Evolutionary conservation across 1,284 basidiomycete species (phyloP).

Genomic region (Xerocomus cyaneibrunnescens): DNA sequence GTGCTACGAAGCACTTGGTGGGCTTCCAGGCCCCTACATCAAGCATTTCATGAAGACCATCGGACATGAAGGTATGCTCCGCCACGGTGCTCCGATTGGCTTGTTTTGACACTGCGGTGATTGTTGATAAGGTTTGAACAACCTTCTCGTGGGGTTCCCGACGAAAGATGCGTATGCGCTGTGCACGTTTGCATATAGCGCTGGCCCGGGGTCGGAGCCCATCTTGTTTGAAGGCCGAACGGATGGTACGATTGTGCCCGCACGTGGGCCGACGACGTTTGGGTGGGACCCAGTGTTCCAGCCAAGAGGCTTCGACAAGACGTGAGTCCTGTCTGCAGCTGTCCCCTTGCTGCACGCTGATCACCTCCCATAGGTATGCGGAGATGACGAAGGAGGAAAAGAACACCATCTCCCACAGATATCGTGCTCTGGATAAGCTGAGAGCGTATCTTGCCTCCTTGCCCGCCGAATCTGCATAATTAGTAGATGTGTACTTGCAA

Average conservation of each 20-base stretch:
- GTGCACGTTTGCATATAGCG: constrained; percentile 94
- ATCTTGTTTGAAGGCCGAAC: constrained; percentile 93
- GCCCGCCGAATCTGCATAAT: neutral
- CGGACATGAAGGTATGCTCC: constrained; percentile 60
- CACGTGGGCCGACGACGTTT: constrained; percentile 76
- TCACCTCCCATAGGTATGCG: constrained; percentile 68
- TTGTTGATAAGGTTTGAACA: constrained; percentile 68
- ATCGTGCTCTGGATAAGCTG: constrained; percentile 83
- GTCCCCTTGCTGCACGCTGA: constrained; percentile 7
- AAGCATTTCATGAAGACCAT: constrained; percentile 84
- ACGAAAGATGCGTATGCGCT: constrained; percentile 84
- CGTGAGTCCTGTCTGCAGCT: constrained; percentile 49
- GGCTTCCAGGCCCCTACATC: constrained; percentile 96
- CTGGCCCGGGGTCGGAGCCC: constrained; percentile 77
- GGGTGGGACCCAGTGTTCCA: constrained; percentile 95
- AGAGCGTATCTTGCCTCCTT: constrained; percentile 55
- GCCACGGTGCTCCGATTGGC: constrained; percentile 27
- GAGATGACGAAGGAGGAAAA: constrained; percentile 89
- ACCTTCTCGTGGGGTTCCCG: constrained; percentile 80
- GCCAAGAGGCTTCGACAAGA: constrained; percentile 70
- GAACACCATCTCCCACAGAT: constrained; percentile 89
- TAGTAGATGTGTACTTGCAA: no score
- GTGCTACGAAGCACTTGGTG: constrained; percentile 85
- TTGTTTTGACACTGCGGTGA: neutral
- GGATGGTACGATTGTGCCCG: constrained; percentile 83